Conservation (phyloP, 371 early-diverging fungal species). For the Mortierella polycephala region DNA sequence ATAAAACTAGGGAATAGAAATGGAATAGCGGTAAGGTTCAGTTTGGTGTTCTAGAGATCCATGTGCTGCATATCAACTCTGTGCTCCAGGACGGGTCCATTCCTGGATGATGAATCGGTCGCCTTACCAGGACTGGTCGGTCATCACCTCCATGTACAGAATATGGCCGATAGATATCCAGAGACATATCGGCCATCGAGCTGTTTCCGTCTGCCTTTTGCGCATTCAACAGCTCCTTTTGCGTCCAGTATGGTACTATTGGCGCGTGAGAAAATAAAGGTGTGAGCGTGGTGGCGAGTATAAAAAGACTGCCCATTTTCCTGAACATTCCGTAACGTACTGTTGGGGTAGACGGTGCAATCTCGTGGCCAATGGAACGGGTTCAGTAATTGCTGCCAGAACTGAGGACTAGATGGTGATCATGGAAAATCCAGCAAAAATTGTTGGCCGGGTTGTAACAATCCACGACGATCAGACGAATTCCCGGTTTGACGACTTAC, state of each 20-base stretch:
- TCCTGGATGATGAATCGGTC: not conserved
- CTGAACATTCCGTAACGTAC: conserved; percentile 51
- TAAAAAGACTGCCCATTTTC: not conserved
- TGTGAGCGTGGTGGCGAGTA: not conserved
- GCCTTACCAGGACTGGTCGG: conserved; percentile 47
- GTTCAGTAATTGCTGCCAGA: conserved; percentile 60
- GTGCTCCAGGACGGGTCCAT: too few species aligned
- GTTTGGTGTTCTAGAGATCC: too few species aligned
- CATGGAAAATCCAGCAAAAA: not conserved
- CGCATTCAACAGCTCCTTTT: conserved; percentile 55
- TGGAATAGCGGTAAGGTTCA: too few species aligned
- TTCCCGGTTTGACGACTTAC: conserved; percentile 10
- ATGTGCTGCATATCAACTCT: not conserved
- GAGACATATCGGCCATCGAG: conserved; percentile 24
- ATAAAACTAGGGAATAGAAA: conserved; percentile 57
- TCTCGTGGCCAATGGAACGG: conserved; percentile 60
- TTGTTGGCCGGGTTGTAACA: too few species aligned
- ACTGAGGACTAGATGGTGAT: conserved; percentile 21
- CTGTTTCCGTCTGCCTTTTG: conserved; percentile 30
- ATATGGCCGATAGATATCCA: conserved; percentile 46
- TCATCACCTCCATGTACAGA: conserved; percentile 53
- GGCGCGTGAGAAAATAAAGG: too few species aligned
- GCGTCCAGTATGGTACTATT: conserved; percentile 69
- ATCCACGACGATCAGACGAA: not conserved
- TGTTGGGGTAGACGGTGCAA: conserved; percentile 61